phyloP scores from a whole-genome alignment of 495 filamentous ascomycete species.

The Aspergillus avenaceus region DNA sequence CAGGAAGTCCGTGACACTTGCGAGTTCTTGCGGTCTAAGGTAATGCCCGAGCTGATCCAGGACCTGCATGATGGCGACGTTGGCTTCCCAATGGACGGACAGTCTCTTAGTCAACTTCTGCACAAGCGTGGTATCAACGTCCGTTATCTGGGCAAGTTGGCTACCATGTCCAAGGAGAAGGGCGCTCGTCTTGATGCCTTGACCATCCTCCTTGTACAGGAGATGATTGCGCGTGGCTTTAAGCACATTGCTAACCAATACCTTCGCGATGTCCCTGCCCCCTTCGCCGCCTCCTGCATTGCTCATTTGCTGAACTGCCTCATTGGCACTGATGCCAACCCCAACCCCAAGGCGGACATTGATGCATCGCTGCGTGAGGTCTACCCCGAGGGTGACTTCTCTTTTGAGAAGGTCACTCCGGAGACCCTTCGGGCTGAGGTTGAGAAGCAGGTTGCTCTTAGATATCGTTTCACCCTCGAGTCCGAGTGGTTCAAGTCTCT shows the following conservation, averaged over 20 bases:
- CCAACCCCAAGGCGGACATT: conserved; percentile 68
- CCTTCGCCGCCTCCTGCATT: conserved; percentile 70
- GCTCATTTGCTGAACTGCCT: conserved; percentile 94
- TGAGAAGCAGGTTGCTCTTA: conserved; percentile 60
- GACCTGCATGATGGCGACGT: conserved; percentile 91
- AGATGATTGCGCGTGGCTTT: conserved; percentile 91
- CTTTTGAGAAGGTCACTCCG: conserved; percentile 73
- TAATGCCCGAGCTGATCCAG: conserved; percentile 71
- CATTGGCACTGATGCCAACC: conserved; percentile 72
- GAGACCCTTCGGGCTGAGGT: conserved; percentile 66
- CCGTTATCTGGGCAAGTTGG: conserved; percentile 86
- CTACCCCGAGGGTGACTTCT: conserved; percentile 79
- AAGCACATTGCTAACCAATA: conserved; percentile 85
- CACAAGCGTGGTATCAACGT: conserved; percentile 98
- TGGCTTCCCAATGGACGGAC: conserved; percentile 96
- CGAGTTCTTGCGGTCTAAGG: conserved; percentile 65
- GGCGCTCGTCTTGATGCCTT: conserved; percentile 73
- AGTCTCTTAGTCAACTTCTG: conserved; percentile 80
- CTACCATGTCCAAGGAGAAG: conserved; percentile 59
- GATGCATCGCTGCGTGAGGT: conserved; percentile 69
- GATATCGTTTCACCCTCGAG: conserved; percentile 73
- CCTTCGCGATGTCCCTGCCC: conserved; percentile 73
- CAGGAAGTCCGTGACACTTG: conserved; percentile 81
- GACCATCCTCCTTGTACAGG: conserved; percentile 70
- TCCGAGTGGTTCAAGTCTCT: conserved; percentile 60